Conservation (phyloP, 164 flowering plant genomes). For the Macadamia tetraphylla region DNA sequence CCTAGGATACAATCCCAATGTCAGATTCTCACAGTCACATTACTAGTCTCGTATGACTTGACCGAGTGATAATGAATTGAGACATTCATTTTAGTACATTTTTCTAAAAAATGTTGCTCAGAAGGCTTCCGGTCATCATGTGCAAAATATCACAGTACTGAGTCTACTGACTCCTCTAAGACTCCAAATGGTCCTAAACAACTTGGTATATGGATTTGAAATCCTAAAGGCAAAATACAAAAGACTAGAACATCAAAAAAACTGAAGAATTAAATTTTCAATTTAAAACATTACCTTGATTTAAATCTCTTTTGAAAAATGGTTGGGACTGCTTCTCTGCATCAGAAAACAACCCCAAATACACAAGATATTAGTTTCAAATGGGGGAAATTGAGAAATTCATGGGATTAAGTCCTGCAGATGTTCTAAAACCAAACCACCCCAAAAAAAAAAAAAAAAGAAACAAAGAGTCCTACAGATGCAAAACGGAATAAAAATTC, state of each 20-base stretch:
- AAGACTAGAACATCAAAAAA: background rate
- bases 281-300: constrained; percentile 27
- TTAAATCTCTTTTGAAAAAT: constrained; percentile 11
- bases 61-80: background rate
- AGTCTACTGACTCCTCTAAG: background rate
- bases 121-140: background rate
- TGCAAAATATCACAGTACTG: background rate
- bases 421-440: background rate
- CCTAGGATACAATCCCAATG: background rate
- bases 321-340: constrained; percentile 49
- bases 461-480: background rate
- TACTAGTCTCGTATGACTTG: no score
- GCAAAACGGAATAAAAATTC: background rate
- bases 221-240: constrained; percentile 1
- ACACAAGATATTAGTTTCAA: background rate
- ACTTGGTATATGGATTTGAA: background rate
- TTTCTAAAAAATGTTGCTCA: background rate
- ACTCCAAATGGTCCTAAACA: background rate
- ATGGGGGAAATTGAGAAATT: background rate
- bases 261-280: background rate
- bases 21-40: background rate
- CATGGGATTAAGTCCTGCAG: background rate
- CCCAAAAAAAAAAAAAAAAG: no score
- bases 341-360: constrained; percentile 7
- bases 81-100: background rate